Conservation (phyloP, 768 basidiomycete species). For the Hericium erinaceus region DNA sequence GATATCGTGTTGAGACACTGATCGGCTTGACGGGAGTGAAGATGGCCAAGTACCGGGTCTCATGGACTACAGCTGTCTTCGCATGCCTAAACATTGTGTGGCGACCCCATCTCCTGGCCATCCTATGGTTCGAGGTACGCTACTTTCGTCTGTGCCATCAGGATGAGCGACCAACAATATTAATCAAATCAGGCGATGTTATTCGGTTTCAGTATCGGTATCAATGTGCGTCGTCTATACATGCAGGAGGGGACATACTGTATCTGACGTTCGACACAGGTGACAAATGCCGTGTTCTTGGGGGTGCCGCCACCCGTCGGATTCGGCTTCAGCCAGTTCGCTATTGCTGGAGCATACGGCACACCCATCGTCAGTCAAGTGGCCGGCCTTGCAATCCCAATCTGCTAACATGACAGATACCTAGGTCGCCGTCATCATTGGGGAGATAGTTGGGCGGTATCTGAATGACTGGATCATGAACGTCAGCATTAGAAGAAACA, state of each 20-base stretch:
- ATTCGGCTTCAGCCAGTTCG: conserved; percentile 40
- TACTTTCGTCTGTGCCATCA: conserved; percentile 36
- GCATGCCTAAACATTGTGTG: conserved; percentile 44
- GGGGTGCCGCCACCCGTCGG: conserved; percentile 44
- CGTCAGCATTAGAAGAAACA: conserved; percentile 32
- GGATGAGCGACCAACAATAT: not conserved
- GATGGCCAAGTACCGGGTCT: conserved; percentile 45
- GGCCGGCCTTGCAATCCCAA: not conserved
- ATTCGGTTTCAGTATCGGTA: conserved; percentile 59
- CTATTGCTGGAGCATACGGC: conserved; percentile 43
- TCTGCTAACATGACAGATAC: not conserved
- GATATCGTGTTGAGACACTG: conserved; percentile 48
- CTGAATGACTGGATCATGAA: conserved; percentile 42
- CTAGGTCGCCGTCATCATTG: conserved; percentile 40
- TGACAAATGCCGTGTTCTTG: conserved; percentile 59
- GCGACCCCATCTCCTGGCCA: conserved; percentile 50
- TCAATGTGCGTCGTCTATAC: conserved; percentile 32
- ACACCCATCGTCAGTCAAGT: conserved; percentile 40
- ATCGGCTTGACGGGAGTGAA: conserved; percentile 50
- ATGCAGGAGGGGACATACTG: not conserved
- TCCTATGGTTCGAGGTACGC: conserved; percentile 33
- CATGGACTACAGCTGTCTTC: conserved; percentile 36
- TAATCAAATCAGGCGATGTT: conserved; percentile 32
- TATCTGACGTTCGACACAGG: conserved; percentile 24
- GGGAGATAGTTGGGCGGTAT: conserved; percentile 42